These are phyloP conservation scores for Phaseolus coccineus DNA, from an alignment of 331 rosid species.

Conservation along the genomic window DNA sequence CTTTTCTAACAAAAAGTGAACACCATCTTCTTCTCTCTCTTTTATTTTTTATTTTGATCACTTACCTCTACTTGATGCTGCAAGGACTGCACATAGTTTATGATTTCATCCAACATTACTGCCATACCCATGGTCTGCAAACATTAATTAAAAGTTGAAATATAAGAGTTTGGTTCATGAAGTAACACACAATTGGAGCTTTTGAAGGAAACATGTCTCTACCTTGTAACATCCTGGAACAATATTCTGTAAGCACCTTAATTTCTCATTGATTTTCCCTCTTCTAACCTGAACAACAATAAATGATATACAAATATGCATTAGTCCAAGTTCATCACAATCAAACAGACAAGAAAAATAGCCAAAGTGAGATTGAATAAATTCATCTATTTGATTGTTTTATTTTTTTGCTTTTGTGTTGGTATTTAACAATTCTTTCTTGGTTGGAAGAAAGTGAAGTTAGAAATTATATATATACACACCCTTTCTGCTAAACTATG, in stretches of 20 bases:
- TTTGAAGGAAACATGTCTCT: slow-evolving; percentile 17
- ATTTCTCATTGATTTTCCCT: slow-evolving; percentile 90
- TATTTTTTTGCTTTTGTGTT: neutral
- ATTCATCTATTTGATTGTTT: slow-evolving; percentile 7
- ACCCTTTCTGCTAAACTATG: slow-evolving; percentile 99
- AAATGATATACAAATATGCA: neutral
- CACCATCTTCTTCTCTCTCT: neutral
- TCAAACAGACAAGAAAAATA: slow-evolving; percentile 27
- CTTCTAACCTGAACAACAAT: slow-evolving; percentile 82
- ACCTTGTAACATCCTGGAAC: slow-evolving; percentile 99
- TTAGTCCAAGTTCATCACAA: slow-evolving; percentile 30
- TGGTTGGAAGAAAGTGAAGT: neutral
- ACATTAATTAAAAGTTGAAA: slow-evolving; percentile 35
- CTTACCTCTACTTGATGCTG: slow-evolving; percentile 96
- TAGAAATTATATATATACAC: slow-evolving; percentile 24
- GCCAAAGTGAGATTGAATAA: neutral
- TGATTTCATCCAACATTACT: slow-evolving; percentile 98
- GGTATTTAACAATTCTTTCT: neutral
- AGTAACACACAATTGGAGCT: slow-evolving; percentile 11
- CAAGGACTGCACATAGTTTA: slow-evolving; percentile 95
- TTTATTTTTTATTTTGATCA: neutral
- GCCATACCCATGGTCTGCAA: slow-evolving; percentile 98
- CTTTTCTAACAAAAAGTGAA: neutral
- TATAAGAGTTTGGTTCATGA: slow-evolving; percentile 5
- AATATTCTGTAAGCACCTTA: slow-evolving; percentile 83